Base-by-base conservation (phyloP, 1,139 yeast species). In the Hemisphaericaspora subhashii region DNA sequence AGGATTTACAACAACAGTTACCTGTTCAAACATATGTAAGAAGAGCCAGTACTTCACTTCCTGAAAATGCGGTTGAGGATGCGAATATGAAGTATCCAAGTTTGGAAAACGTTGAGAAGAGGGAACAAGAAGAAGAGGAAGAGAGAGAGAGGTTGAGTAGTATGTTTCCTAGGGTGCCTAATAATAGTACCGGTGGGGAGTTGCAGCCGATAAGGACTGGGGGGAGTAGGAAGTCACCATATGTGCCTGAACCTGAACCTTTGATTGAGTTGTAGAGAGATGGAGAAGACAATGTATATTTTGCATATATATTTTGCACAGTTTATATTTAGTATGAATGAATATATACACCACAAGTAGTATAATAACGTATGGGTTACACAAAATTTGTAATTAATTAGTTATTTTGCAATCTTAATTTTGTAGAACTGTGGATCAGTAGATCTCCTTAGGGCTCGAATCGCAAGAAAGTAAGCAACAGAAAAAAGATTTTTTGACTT, bases 211-310 rank as follows among this genome's bases (percentile, higher is more conserved):
- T 22, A 4, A 15, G 5, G 6, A 20, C 7, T 15, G 13, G 5
- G 7, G 21, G 10, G 21, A 16, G 12, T 9, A 27, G 20, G 12
- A 27, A 15, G 31, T 15, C 5, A 15, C 31, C 31, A 4, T 53
- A 23, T 40, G 50, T 48, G 13, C 41, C 55, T 5, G 64, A 60
- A 38, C 64, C 68, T 13, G 72, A 66, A 41, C 68, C 72, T 18
- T 57, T 66, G 44, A 66, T 66, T 46, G 72, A 66, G 39, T 53
- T 66, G 35, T 66, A 55, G 27, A 10, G 15, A 12, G 5, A 24
- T 24, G 27, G 27, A 12, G 15, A 24, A 9, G n/a, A n/a, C n/a
- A n/a, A 12, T 9, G 15, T 9, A 13, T n/a, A n/a, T n/a, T n/a
- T n/a, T n/a, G n/a, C n/a, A n/a, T n/a, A n/a, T n/a, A n/a, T n/a